Evolutionary conservation across 2,329 filamentous ascomycete species (phyloP).

Genomic region (Clonostachys byssicola): DNA sequence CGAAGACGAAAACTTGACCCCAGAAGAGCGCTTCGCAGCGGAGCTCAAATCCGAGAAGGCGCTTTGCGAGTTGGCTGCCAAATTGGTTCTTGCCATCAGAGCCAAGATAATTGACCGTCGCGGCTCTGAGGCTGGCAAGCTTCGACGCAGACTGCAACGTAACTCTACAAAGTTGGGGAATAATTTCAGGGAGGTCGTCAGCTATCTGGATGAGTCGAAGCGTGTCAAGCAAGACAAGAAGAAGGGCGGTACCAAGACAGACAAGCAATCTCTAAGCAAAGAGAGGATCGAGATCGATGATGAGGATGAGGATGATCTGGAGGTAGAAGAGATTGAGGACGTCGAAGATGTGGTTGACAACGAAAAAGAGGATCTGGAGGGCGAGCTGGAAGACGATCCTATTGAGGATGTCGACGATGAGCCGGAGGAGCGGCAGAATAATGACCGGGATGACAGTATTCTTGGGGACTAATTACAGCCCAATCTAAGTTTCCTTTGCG

Average conservation of each 20-base stretch:
- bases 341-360: slow-evolving; percentile 33
- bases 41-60: slow-evolving; percentile 78
- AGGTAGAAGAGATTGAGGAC: slow-evolving; percentile 40
- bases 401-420: slow-evolving; percentile 28
- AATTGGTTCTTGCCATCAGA: slow-evolving; percentile 76
- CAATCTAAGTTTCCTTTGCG: background rate
- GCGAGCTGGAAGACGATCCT: slow-evolving; percentile 45
- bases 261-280: background rate
- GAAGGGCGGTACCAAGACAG: background rate
- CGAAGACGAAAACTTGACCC: slow-evolving; percentile 47
- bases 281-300: background rate
- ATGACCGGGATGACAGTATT: slow-evolving; percentile 38
- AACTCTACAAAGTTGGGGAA: slow-evolving; percentile 78
- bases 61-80: slow-evolving; percentile 80
- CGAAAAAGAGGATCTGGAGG: slow-evolving; percentile 39
- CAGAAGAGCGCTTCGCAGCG: slow-evolving; percentile 56
- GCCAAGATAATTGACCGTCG: slow-evolving; percentile 68
- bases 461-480: slow-evolving; percentile 32
- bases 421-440: slow-evolving; percentile 17
- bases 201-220: slow-evolving; percentile 66
- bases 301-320: slow-evolving; percentile 14
- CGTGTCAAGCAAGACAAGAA: slow-evolving; percentile 35
- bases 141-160: slow-evolving; percentile 68
- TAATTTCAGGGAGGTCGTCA: slow-evolving; percentile 82
- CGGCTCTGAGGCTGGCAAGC: slow-evolving; percentile 54